Base-by-base conservation (phyloP, 306 rosid species). In the Morella rubra region DNA sequence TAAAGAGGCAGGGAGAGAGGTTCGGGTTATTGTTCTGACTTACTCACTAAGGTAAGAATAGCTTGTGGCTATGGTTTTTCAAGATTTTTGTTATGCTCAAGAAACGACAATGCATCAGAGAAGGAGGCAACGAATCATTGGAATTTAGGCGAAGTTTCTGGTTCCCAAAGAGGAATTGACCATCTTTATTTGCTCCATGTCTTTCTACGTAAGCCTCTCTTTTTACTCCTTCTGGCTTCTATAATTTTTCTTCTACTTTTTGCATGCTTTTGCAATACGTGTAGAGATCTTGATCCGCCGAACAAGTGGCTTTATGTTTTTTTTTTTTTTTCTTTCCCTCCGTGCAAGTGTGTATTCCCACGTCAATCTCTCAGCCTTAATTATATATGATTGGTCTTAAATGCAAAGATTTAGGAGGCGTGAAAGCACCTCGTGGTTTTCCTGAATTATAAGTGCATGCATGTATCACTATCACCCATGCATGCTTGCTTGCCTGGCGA, bases 41-140 rank as follows among this genome's bases (percentile, higher is more conserved):
- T 83, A 73, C 65, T 55, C 55, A 73, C 69, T 58, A 88, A 82
- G 96, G 72, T 79, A 88, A 85, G 96, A 76, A 90, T 90, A 89
- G 89, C 91, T 89, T 91, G 91, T 73, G 85, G 73, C 75, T 16
- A 77, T 77, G 92, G 95, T 88, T 87, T 86, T 72, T 77, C 37
- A 70, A 75, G 69, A 22, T 51, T 53, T 77, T 77, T 76, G 83
- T 81, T 80, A 50, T 27, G 73, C 60, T 55, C 76, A 85, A 80
- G 86, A 84, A 84, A 86, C 76, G 45, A 74, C 54, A 75, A 76
- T 73, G 72, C 66, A 76, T 81, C 82, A 77, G 82, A 76, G 87
- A 85, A 7, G 64, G 81, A 81, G 85, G 96, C 64, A 91, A 91
- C 93, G 94, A 89, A 91, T 89, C 90, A 82, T 75, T 51, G 47